Conservation (phyloP, 805 yeast species). For the Sugiyamaella floridensis region DNA sequence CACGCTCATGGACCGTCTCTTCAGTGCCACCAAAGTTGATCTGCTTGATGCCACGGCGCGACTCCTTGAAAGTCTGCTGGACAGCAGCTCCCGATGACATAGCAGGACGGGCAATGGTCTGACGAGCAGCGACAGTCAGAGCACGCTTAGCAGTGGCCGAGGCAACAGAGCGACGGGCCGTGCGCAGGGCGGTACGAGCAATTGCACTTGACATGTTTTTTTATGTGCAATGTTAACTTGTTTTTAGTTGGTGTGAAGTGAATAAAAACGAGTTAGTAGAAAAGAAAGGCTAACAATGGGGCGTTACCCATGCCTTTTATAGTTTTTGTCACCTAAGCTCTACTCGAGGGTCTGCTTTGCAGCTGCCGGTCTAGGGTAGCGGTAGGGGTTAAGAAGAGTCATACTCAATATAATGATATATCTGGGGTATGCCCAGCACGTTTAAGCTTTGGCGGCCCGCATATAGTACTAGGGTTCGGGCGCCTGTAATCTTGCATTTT, state of each 20-base stretch:
- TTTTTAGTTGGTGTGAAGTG: neutral
- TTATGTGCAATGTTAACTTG: neutral
- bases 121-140: slow-evolving; percentile 41
- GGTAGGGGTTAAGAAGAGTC: neutral
- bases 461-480: neutral
- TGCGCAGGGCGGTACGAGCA: slow-evolving; percentile 44
- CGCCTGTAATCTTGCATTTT: neutral
- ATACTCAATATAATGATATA: neutral
- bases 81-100: slow-evolving; percentile 40
- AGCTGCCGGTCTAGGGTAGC: neutral
- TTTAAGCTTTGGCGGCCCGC: too few species aligned
- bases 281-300: neutral
- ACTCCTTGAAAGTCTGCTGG: slow-evolving; percentile 40
- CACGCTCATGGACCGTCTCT: slow-evolving; percentile 96
- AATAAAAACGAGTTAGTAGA: neutral
- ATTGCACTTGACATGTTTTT: slow-evolving; percentile 23
- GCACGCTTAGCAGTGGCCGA: slow-evolving; percentile 50
- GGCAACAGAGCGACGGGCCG: slow-evolving; percentile 36
- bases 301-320: neutral
- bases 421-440: neutral
- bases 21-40: slow-evolving; percentile 95
- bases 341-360: neutral
- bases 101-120: slow-evolving; percentile 42
- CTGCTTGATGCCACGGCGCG: slow-evolving; percentile 87
- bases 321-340: neutral